These are phyloP conservation scores for Starmerella asiatica DNA, from an alignment of 805 yeast genomes.

Conservation along the genomic window DNA sequence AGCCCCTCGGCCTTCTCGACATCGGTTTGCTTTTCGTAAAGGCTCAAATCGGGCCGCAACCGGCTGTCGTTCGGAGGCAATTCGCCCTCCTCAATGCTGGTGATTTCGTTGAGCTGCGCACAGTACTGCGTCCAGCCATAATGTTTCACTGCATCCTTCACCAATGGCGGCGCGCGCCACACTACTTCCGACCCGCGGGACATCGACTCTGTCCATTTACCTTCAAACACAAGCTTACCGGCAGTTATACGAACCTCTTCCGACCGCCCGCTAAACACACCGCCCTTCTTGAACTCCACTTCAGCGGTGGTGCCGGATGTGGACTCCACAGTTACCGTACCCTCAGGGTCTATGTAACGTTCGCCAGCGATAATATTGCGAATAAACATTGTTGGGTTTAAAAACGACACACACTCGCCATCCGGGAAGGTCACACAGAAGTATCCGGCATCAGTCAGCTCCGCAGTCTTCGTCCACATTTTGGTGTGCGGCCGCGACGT, in stretches of 20 bases:
- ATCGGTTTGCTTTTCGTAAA: constrained; percentile 51
- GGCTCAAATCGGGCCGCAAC: constrained; percentile 68
- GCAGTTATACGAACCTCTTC: constrained; percentile 38
- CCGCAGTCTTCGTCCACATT: constrained; percentile 91
- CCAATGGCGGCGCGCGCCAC: constrained; percentile 62
- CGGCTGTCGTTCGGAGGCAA: constrained; percentile 85
- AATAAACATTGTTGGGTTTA: constrained; percentile 66
- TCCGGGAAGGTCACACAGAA: constrained; percentile 42
- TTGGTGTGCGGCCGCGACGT: constrained; percentile 50
- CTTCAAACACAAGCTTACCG: constrained; percentile 29
- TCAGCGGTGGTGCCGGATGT: constrained; percentile 57
- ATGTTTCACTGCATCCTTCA: constrained; percentile 44
- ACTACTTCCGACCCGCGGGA: constrained; percentile 27
- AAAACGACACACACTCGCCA: constrained; percentile 66
- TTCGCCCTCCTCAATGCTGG: constrained; percentile 47
- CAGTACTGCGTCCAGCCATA: constrained; percentile 82
- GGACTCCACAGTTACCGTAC: constrained; percentile 50
- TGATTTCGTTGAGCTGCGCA: constrained; percentile 67
- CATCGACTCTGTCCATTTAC: constrained; percentile 66
- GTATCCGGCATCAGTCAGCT: constrained; percentile 62
- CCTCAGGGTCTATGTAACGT: constrained; percentile 76
- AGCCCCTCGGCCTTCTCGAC: constrained; percentile 56
- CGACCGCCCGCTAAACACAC: constrained; percentile 75
- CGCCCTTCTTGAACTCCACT: constrained; percentile 64
- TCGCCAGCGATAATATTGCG: constrained; percentile 91